phyloP scores from a whole-genome alignment of 2,329 filamentous ascomycete genomes.

The Ceratocystis colombiana region DNA sequence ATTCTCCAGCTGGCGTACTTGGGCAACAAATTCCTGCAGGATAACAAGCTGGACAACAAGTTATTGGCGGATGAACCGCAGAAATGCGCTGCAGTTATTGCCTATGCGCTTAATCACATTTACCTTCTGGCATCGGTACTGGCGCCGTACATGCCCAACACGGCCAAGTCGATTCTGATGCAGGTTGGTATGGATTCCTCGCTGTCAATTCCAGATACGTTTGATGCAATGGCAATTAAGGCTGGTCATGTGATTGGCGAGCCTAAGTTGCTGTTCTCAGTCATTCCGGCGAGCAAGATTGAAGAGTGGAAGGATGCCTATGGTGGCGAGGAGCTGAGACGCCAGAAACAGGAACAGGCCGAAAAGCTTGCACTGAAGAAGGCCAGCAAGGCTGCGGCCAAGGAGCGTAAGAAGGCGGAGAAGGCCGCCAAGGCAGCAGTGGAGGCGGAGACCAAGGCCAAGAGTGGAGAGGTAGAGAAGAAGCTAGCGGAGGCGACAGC shows the following conservation, averaged over 20 bases:
- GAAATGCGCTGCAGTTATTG: conserved; percentile 51
- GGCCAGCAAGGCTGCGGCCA: conserved; percentile 42
- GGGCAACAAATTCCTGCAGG: conserved; percentile 43
- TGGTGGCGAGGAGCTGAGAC: conserved; percentile 54
- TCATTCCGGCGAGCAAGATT: conserved; percentile 71
- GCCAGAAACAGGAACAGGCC: conserved; percentile 53
- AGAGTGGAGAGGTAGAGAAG: conserved; percentile 26
- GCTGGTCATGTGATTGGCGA: conserved; percentile 73
- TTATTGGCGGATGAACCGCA: conserved; percentile 46
- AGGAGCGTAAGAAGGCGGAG: conserved; percentile 38
- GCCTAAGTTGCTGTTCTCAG: conserved; percentile 68
- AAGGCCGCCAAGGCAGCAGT: conserved; percentile 29
- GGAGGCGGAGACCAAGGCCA: conserved; percentile 26
- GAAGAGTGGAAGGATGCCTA: conserved; percentile 73
- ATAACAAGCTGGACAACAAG: conserved; percentile 45
- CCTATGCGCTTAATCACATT: conserved; percentile 72
- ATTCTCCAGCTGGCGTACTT: conserved; percentile 56
- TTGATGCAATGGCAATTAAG: conserved; percentile 51
- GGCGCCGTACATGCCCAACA: conserved; percentile 77
- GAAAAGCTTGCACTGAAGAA: conserved; percentile 44
- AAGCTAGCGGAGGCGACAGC: conserved; percentile 26
- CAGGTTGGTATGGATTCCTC: conserved; percentile 55
- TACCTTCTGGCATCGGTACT: conserved; percentile 71
- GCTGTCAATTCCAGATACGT: conserved; percentile 54
- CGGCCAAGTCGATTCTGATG: conserved; percentile 60